phyloP scores from a whole-genome alignment of 2,329 filamentous ascomycete species.

The Thielaviopsis ethacetica region DNA sequence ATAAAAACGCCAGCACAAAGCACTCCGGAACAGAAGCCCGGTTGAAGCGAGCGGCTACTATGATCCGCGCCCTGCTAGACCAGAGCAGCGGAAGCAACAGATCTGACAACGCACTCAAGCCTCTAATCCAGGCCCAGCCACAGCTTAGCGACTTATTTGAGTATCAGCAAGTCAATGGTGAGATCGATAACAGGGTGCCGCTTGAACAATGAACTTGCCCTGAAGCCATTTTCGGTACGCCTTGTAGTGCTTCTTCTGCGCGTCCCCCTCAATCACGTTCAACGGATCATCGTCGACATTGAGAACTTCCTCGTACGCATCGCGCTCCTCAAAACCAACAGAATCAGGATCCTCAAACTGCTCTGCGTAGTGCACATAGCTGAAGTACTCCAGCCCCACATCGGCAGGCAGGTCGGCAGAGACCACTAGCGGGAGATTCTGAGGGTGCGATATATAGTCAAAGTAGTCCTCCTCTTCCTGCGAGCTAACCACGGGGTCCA shows the following conservation, averaged over 20 bases:
- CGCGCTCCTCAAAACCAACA: conserved; percentile 18
- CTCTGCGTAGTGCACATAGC: conserved; percentile 57
- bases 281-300: conserved; percentile 66
- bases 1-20: not conserved
- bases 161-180: conserved; percentile 24
- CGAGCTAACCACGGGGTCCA: conserved; percentile 65
- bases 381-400: conserved; percentile 54
- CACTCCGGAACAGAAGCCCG: too few species aligned
- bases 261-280: conserved; percentile 75
- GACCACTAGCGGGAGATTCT: conserved; percentile 71
- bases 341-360: conserved; percentile 42
- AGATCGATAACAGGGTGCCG: conserved; percentile 40
- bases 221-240: conserved; percentile 88
- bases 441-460: conserved; percentile 75
- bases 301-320: conserved; percentile 61
- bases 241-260: conserved; percentile 87
- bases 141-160: conserved; percentile 1
- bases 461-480: conserved; percentile 75
- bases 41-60: not conserved
- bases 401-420: conserved; percentile 48
- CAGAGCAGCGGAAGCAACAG: not conserved
- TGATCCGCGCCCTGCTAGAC: not conserved
- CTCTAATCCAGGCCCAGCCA: not conserved
- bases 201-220: conserved; percentile 88
- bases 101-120: conserved; percentile 7